These are phyloP conservation scores for Penicillium nucicola DNA, from an alignment of 495 filamentous ascomycete genomes.

Conservation along the genomic window DNA sequence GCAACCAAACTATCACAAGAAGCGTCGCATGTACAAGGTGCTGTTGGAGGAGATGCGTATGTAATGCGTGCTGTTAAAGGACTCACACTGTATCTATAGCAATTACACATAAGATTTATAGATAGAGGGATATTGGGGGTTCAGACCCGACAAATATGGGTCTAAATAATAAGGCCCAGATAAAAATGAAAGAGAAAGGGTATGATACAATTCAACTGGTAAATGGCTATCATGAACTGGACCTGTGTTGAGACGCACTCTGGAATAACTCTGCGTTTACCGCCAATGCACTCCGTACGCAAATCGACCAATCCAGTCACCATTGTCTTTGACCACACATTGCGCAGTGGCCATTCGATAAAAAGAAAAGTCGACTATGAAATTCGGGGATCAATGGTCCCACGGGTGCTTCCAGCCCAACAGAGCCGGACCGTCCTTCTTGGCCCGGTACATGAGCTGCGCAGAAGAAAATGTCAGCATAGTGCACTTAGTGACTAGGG, in stretches of 20 bases:
- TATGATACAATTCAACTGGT: slow-evolving; percentile 28
- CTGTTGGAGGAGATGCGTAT: slow-evolving; percentile 68
- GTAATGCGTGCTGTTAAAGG: slow-evolving; percentile 14
- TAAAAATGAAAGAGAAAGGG: slow-evolving; percentile 11
- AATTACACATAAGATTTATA: slow-evolving; percentile 6
- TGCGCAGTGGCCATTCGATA: neutral
- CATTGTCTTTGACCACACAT: neutral
- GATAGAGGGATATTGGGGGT: neutral
- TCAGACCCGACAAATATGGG: neutral
- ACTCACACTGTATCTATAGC: slow-evolving; percentile 13
- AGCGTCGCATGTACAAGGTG: slow-evolving; percentile 83
- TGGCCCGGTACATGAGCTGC: slow-evolving; percentile 91
- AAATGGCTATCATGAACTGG: slow-evolving; percentile 1
- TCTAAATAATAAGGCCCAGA: neutral
- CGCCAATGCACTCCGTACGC: neutral
- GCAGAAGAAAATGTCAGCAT: slow-evolving; percentile 13
- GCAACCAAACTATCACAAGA: slow-evolving; percentile 60
- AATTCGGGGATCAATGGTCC: slow-evolving; percentile 72
- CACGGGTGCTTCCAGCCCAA: slow-evolving; percentile 97
- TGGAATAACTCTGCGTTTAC: neutral
- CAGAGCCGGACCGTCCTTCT: slow-evolving; percentile 85
- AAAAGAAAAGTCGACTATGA: slow-evolving; percentile 2
- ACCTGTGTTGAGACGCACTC: neutral
- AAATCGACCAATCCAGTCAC: neutral
- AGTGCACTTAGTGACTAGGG: neutral